Base-by-base conservation (phyloP, 306 rosid species). In the Vicia villosa region DNA sequence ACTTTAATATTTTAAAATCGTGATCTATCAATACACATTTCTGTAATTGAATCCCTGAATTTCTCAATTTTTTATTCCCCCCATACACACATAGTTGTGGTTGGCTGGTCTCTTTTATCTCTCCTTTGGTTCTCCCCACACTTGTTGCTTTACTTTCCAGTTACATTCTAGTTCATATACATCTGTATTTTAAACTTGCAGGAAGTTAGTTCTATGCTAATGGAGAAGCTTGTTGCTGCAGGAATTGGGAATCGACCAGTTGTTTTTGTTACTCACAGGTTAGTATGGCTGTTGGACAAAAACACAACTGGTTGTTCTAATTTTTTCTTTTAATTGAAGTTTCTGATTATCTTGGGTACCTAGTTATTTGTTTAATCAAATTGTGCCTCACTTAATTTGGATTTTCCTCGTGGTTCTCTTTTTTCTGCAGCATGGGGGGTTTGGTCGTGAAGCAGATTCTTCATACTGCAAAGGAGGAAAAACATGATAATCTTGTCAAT, bases 181-280 rank as follows among this genome's bases (percentile, higher is more conserved):
- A 63, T 73, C 42, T 49, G 57, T 69, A 24, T 66, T 78, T 79
- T 55, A 80, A 83, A 70, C 76, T 49, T 84, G 72, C 85, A 90
- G 98, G 98, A 94, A 84, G 98, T 94, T 74, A 94, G 98, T 79
- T 87, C 95, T 49, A 85, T 94, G 97, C 76, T 94, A 63, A 80
- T 94, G 79, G 91, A 85, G 73, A 94, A 90, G 83, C 97, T 94
- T 83, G 77, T 90, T 55, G 90, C 90, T 76, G 98, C 97, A 47
- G 97, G 99, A 45, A 86, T 90, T 80, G 99, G 99, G 74, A 77
- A 88, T 70, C 89, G 89, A 67, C 99, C 97, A 38, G 95, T 94
- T 70, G 89, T 94, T 63, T 94, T 94, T 77, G 95, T 94, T 62
- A 82, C 96, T 83, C 98, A 94, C 78, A 88, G 97, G 97, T 90